These are phyloP conservation scores for Neonectria coccinea DNA, from an alignment of 2,329 filamentous ascomycete genomes.

Conservation along the genomic window DNA sequence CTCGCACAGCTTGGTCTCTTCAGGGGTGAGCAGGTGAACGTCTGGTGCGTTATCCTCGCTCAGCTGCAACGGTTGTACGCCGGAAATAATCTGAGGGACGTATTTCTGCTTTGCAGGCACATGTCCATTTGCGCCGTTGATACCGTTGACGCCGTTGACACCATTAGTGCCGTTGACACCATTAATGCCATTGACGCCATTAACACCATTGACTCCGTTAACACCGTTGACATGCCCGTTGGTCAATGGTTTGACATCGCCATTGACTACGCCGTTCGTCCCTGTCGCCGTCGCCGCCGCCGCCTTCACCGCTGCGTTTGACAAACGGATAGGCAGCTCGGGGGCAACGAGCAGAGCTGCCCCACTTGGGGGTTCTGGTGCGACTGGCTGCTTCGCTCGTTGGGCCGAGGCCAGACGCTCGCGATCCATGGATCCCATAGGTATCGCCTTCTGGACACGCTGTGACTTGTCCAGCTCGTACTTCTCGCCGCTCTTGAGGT, in stretches of 20 bases:
- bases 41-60: conserved; percentile 83
- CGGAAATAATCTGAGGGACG: conserved; percentile 67
- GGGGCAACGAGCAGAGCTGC: conserved; percentile 82
- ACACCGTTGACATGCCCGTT: conserved; percentile 57
- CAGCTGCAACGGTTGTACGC: conserved; percentile 73
- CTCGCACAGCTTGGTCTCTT: conserved; percentile 89
- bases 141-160: conserved; percentile 54
- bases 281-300: conserved; percentile 43
- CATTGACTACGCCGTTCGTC: conserved; percentile 54
- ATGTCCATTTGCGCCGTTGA: conserved; percentile 55
- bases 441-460: conserved; percentile 75
- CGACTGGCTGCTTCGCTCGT: conserved; percentile 74
- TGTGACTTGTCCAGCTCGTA: conserved; percentile 90
- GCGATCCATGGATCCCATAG: conserved; percentile 87
- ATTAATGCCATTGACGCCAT: conserved; percentile 62
- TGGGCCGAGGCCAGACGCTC: conserved; percentile 78
- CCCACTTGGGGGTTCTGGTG: conserved; percentile 77
- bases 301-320: background rate
- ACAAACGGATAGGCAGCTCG: conserved; percentile 75
- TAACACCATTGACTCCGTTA: conserved; percentile 62
- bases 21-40: conserved; percentile 84
- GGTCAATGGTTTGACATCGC: conserved; percentile 63
- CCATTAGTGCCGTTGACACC: conserved; percentile 66
- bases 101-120: conserved; percentile 61
- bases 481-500: conserved; percentile 87